Base-by-base conservation (phyloP, 1,284 basidiomycete species). In the Ceratobasidium sp. region DNA sequence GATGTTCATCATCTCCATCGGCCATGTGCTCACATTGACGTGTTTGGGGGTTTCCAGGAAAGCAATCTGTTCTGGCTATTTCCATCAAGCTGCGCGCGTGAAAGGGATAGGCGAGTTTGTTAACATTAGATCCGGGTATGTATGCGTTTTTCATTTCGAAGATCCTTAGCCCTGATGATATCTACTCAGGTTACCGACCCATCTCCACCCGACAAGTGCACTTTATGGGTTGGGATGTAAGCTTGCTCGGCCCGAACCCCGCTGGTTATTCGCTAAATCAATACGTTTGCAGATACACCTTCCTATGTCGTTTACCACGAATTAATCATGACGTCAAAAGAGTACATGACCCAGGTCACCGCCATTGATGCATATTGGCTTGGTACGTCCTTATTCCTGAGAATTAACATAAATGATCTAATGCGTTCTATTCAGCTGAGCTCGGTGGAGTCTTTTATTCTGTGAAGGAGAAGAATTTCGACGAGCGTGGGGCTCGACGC, bases 51-150 rank as follows among this genome's bases (percentile, higher is more conserved):
- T 16, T 58, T 14, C 41, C 77, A 95, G 97, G 79, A 99, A 98
- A 87, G 96, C 96, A 26, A 98, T 99, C 78, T 92, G 95, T 55
- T 94, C 96, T 16, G 98, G 97, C 28, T 99, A 98, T 84, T 99
- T 99, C 87, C 98, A 99, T 81, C 98, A 99, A 82, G 96, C 98
- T 0, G 97, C 97, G 9, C 86, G 95, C 76, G 96, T 98, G 49
- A 99, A 98, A 84, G 97, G 97, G 80, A 98, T 99, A 75, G 98
- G 97, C 75, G 98, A 99, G 82, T 99, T 98, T 81, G 94, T 97
- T 74, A 98, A 99, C 81, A 94, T 97, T 77, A 88, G 98, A 52
- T 96, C 97, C n/a, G 98, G 96, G 82, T 87, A 74, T 78, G 81
- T 80, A 8, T 44, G 8, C 35, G 50, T 46, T 35, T 30, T 30